Base-by-base conservation (phyloP, 2,329 filamentous ascomycete genomes). In the Shiraia sp. region DNA sequence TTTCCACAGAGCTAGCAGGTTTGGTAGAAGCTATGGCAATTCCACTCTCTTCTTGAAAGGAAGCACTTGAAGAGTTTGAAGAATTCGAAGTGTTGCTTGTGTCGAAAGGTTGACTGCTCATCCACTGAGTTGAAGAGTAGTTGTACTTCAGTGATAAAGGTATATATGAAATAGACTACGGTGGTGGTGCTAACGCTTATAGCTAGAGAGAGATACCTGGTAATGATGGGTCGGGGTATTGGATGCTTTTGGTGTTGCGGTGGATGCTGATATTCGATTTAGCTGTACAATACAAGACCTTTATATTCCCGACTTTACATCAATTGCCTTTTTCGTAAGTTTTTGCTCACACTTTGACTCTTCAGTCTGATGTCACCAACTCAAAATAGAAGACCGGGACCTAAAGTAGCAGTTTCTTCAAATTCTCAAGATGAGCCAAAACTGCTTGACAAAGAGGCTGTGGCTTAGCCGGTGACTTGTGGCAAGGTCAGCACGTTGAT, bases 221-320 rank as follows among this genome's bases (percentile, higher is more conserved):
- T 33, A n/a, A n/a, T n/a, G n/a, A n/a, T n/a, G n/a, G n/a, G n/a
- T n/a, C n/a, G 31, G 17, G 32, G 39, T 46, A 33, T 32, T 41
- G 25, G 19, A 37, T 34, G 40, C 38, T 49, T 44, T 36, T 40
- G 32, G 31, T 23, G 40, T 35, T 35, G 17, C 45, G 33, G 33
- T 46, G 43, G 36, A 34, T 44, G 42, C 44, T 53, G 51, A 34
- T 37, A n/a, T n/a, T n/a, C n/a, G 30, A 7, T 23, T 10, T 29
- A 36, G 24, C 40, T 31, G 46, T 54, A 47, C 19, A 27, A 25
- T 19, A 7, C 38, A 38, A 54, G 44, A 47, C 36, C 41, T 50
- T 61, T 68, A 64, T 68, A 66, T 56, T 34, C 34, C 32, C 25
- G 25, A 39, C 16, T 30, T 28, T n/a, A n/a, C n/a, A n/a, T n/a